Evolutionary conservation across 768 basidiomycete genomes (phyloP).

Genomic region (Rhizopogon salebrosus): DNA sequence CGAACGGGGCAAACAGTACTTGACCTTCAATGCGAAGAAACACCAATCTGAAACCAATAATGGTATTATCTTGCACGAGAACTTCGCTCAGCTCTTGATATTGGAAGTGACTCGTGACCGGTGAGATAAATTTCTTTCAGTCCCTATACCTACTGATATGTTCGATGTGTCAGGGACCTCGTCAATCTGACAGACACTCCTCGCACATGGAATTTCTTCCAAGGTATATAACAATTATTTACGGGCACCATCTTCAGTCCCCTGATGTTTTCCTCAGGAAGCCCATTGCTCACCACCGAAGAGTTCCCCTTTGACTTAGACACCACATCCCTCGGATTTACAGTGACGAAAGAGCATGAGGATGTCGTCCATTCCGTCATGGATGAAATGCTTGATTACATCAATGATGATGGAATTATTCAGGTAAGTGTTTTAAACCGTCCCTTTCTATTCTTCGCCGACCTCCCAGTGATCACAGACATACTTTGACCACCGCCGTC

Average conservation of each 20-base stretch:
- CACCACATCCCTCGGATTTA: conserved; percentile 51
- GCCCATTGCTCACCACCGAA: conserved; percentile 39
- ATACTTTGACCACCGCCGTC: conserved; percentile 47
- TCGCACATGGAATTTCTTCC: conserved; percentile 52
- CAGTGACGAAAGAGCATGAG: conserved; percentile 30
- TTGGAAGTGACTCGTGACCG: conserved; percentile 44
- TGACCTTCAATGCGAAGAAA: conserved; percentile 34
- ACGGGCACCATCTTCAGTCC: neutral
- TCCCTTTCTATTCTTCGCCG: neutral
- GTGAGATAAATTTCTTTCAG: conserved; percentile 22
- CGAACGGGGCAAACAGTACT: conserved; percentile 35
- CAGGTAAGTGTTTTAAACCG: conserved; percentile 26
- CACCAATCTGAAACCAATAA: conserved; percentile 41
- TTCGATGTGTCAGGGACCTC: conserved; percentile 30
- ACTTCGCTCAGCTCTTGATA: conserved; percentile 56
- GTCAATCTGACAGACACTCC: conserved; percentile 35
- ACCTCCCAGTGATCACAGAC: conserved; percentile 29
- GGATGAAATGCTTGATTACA: conserved; percentile 52
- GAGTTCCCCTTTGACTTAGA: conserved; percentile 52
- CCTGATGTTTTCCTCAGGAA: conserved; percentile 19
- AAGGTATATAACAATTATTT: conserved; percentile 24
- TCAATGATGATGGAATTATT: conserved; percentile 46
- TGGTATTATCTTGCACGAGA: conserved; percentile 40
- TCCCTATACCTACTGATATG: neutral
- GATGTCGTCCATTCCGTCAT: conserved; percentile 37